phyloP scores from a whole-genome alignment of 106 monocot species.

The Acorus calamus region DNA sequence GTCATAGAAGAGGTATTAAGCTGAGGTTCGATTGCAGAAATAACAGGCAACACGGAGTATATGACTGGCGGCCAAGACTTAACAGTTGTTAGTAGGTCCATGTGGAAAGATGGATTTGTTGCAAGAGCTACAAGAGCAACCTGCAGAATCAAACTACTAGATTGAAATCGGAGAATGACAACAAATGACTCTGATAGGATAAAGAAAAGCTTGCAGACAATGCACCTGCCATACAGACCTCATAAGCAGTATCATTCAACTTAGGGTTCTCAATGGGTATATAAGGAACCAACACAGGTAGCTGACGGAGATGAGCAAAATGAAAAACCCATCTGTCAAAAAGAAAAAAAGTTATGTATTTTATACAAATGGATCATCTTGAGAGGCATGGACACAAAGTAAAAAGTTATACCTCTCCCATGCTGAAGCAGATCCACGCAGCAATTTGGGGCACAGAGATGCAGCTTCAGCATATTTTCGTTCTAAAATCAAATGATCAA shows the following conservation, averaged over 20 bases:
- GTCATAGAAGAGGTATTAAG: constrained; percentile 68
- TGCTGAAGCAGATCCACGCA: constrained; percentile 83
- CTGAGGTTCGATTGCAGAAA: constrained; percentile 96
- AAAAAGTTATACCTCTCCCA: constrained; percentile 58
- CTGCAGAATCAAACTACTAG: constrained; percentile 20
- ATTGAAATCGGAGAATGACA: too few species aligned
- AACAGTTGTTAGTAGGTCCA: constrained; percentile 71
- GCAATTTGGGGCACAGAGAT: constrained; percentile 84
- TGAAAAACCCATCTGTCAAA: constrained; percentile 88
- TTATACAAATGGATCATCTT: neutral
- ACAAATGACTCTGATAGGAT: too few species aligned
- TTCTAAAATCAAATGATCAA: constrained; percentile 88
- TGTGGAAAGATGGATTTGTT: constrained; percentile 78
- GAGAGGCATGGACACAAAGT: neutral
- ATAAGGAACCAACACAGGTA: constrained; percentile 89
- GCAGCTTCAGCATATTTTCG: constrained; percentile 97
- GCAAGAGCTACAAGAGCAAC: constrained; percentile 90
- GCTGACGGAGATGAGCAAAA: constrained; percentile 94
- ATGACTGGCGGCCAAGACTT: constrained; percentile 70
- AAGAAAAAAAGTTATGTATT: neutral
- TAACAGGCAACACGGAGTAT: constrained; percentile 78
- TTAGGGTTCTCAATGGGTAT: constrained; percentile 87
- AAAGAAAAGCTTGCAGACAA: too few species aligned
- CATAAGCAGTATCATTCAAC: constrained; percentile 87
- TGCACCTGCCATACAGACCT: constrained; percentile 28